Evolutionary conservation across 2,329 filamentous ascomycete species (phyloP).

Genomic region (Trichoderma brevicompactum): DNA sequence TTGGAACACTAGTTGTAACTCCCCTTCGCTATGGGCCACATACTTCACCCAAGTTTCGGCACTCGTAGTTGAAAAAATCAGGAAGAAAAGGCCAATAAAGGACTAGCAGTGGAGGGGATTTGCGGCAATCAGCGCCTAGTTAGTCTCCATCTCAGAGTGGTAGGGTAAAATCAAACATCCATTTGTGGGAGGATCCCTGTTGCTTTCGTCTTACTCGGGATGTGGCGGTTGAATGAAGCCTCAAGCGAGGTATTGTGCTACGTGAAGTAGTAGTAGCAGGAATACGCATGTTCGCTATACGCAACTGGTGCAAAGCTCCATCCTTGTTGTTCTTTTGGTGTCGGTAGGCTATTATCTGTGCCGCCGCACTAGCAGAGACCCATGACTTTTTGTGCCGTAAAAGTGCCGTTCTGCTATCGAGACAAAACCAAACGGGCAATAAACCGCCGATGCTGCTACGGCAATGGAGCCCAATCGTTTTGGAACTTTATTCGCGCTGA

Average conservation of each 20-base stretch:
- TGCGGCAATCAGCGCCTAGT: neutral
- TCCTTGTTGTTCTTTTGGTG: neutral
- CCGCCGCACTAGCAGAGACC: constrained; percentile 1
- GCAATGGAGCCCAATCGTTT: neutral
- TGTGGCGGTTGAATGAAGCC: neutral
- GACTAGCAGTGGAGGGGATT: neutral
- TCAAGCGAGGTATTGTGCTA: neutral
- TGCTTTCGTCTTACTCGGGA: neutral
- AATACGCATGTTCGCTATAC: neutral
- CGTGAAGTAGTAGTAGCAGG: neutral
- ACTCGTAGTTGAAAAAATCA: neutral
- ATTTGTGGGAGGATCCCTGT: neutral
- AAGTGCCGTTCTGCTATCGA: neutral
- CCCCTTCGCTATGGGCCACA: neutral
- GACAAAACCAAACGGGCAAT: neutral
- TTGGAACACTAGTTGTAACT: constrained; percentile 7
- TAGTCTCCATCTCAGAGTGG: neutral
- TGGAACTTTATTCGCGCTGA: neutral
- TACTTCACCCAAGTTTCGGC: neutral
- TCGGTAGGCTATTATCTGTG: neutral
- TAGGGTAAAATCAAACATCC: neutral
- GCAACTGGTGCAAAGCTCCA: neutral
- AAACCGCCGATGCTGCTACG: too few relatives aligned
- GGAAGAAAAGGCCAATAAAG: neutral
- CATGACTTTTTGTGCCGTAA: constrained; percentile 11